Base-by-base conservation (phyloP, 2,329 filamentous ascomycete genomes). In the Aureobasidium subglaciale region DNA sequence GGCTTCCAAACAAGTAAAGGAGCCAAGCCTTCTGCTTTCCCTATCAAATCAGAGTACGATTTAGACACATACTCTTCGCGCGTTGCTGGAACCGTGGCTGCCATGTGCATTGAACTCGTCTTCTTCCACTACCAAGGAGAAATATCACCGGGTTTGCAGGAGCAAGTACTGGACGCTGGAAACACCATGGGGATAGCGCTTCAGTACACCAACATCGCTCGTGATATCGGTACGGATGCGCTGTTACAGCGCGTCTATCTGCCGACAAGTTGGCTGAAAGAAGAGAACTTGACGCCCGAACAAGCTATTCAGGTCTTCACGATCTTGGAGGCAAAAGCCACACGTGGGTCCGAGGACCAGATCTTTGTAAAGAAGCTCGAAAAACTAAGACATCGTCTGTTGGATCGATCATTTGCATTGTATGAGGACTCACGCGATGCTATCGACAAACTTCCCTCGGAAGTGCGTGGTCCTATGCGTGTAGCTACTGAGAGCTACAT, bases 201-300 rank as follows among this genome's bases (percentile, higher is more conserved):
- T n/a, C 86, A 90, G 63, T 88, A 86, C 62, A 81, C 88, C 63
- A 90, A 90, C 63, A 88, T 90, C 59, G 83, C 85, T 3, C 82
- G 87, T 20, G 87, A 90, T 63, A 83, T 90, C n/a, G 68, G 72
- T 3, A 81, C 82, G 2, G 87, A 90, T 62, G 84, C 86, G 0
- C 70, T 72, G 13, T 81, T 87, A 32, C 76, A 76, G 1, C 78
- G 87, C 6, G 85, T 88, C 6, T 90, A 90, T 64, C 70, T 90
- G 4, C 87, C 87, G 0, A 73, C 74, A 0, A 69, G 70, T 0
- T 90, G 86, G 86, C 71, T 90, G 1, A 72, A 76, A 35, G 78
- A 82, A 52, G 76, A 77, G 52, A 77, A 75, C 1, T 62, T 87
- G 20, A 76, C 73, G 0, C 76, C 81, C 0, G 68, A 76, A 42